Evolutionary conservation across 495 filamentous ascomycete species (phyloP).

Genomic region (Chlorociboria aeruginascens): DNA sequence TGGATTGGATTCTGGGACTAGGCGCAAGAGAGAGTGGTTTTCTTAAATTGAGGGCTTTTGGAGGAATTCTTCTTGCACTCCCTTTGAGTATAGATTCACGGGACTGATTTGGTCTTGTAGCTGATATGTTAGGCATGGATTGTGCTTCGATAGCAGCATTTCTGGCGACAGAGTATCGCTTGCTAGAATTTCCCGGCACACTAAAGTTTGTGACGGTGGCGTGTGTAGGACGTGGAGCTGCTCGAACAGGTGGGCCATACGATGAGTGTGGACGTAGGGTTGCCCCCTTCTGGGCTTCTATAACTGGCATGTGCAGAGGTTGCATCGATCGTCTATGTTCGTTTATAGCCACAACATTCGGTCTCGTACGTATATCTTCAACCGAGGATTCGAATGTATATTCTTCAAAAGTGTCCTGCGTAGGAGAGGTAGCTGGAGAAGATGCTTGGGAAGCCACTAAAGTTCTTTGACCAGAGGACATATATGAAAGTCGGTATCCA

Average conservation of each 20-base stretch:
- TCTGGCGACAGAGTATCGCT: constrained; percentile 29
- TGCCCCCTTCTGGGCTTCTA: constrained; percentile 8
- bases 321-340: constrained; percentile 42
- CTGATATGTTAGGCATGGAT: background rate
- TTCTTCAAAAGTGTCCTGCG: constrained; percentile 30
- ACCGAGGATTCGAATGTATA: constrained; percentile 19
- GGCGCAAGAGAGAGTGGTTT: constrained; percentile 38
- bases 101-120: background rate
- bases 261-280: constrained; percentile 16
- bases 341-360: constrained; percentile 39
- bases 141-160: constrained; percentile 2
- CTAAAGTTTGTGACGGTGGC: constrained; percentile 34
- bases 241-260: constrained; percentile 14
- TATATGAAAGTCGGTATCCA: constrained; percentile 47
- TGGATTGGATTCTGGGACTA: constrained; percentile 19
- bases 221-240: background rate
- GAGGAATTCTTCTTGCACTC: constrained; percentile 25
- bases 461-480: constrained; percentile 47
- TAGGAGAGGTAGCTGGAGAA: constrained; percentile 37
- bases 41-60: constrained; percentile 28
- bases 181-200: constrained; percentile 29
- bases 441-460: constrained; percentile 41
- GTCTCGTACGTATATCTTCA: constrained; percentile 29
- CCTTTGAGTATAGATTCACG: constrained; percentile 15
- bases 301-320: constrained; percentile 21